Conservation (phyloP, 1,284 basidiomycete species). For the Fomitopsis betulina region DNA sequence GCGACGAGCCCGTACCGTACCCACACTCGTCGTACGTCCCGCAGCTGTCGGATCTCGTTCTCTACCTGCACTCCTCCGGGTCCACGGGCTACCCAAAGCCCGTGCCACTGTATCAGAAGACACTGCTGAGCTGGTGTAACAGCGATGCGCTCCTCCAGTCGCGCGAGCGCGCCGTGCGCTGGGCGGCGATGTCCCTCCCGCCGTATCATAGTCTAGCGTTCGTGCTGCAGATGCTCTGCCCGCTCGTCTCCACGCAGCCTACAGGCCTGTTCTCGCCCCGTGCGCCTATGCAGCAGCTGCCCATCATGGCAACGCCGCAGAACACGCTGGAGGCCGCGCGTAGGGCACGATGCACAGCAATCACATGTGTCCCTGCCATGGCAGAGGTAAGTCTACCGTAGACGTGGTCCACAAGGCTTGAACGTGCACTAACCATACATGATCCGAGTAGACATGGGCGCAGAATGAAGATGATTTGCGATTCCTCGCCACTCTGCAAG, state of each 20-base stretch:
- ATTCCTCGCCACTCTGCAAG: conserved; percentile 8
- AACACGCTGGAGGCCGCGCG: conserved; percentile 12
- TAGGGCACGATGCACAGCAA: conserved; percentile 5
- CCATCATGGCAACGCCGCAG: conserved; percentile 8
- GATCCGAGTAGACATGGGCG: conserved; percentile 10
- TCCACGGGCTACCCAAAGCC: conserved; percentile 21
- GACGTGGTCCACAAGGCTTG: neutral
- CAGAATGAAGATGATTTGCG: conserved; percentile 9
- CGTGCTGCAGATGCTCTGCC: conserved; percentile 10
- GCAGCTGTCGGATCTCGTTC: neutral
- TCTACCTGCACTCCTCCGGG: conserved; percentile 21
- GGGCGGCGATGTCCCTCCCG: conserved; percentile 11
- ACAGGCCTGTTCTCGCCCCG: conserved; percentile 12
- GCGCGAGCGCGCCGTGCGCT: conserved; percentile 7
- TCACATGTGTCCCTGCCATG: conserved; percentile 14
- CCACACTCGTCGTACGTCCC: neutral
- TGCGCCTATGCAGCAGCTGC: neutral
- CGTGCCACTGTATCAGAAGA: conserved; percentile 11
- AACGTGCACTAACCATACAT: neutral
- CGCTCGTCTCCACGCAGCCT: conserved; percentile 6
- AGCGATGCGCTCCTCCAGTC: neutral
- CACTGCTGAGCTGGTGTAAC: conserved; percentile 7
- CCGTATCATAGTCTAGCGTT: conserved; percentile 18
- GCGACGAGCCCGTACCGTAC: conserved; percentile 2
- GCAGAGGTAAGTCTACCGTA: conserved; percentile 13